Evolutionary conservation across 768 basidiomycete species (phyloP).

Genomic region (Russula ochroleuca): DNA sequence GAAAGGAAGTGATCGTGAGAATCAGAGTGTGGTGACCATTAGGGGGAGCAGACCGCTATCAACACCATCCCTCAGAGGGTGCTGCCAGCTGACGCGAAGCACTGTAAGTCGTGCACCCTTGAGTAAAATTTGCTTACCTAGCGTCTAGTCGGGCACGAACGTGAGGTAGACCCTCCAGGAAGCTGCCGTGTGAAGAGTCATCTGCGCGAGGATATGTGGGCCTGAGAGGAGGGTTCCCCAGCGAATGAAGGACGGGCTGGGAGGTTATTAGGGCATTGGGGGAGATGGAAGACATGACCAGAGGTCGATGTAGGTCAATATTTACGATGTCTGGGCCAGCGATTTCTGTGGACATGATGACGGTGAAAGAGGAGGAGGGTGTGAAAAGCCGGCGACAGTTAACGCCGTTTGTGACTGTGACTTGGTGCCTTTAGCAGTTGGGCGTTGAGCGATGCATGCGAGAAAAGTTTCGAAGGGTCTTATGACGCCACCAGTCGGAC

Average conservation of each 20-base stretch:
- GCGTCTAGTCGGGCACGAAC: conserved; percentile 53
- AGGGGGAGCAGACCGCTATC: conserved; percentile 35
- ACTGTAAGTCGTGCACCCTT: conserved; percentile 26
- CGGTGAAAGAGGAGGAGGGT: not conserved
- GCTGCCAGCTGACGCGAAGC: conserved; percentile 15
- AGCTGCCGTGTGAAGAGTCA: conserved; percentile 42
- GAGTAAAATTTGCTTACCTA: conserved; percentile 52
- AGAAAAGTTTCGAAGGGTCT: too few relatives aligned
- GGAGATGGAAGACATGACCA: conserved; percentile 12
- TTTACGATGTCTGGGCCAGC: conserved; percentile 21
- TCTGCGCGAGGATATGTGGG: conserved; percentile 37
- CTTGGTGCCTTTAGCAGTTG: too few relatives aligned
- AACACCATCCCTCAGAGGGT: conserved; percentile 22
- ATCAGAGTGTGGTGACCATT: conserved; percentile 35
- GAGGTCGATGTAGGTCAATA: conserved; percentile 10
- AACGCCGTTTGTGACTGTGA: too few relatives aligned
- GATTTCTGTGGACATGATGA: conserved; percentile 24
- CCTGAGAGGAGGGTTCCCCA: conserved; percentile 27
- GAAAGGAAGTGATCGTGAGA: conserved; percentile 22
- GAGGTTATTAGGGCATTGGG: conserved; percentile 1
- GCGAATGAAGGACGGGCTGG: conserved; percentile 33
- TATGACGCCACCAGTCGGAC: too few relatives aligned
- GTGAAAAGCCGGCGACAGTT: not conserved
- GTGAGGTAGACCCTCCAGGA: conserved; percentile 60
- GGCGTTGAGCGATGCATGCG: too few relatives aligned